phyloP scores from a whole-genome alignment of 345 rosid genomes.

The Carallia brachiata region DNA sequence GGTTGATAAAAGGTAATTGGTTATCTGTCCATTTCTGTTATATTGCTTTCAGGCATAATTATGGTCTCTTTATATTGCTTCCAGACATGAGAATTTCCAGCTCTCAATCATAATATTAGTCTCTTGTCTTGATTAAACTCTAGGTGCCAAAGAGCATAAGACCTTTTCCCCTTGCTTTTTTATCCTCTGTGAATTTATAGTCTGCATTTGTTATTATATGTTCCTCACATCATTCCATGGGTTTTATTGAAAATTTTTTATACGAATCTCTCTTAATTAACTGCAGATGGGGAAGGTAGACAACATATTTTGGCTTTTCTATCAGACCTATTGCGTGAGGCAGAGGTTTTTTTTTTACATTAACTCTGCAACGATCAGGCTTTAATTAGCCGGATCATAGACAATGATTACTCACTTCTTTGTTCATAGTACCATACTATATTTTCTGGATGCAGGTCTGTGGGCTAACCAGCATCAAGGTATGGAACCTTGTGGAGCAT shows the following conservation, averaged over 20 bases:
- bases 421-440: not conserved
- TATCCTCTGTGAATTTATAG: not conserved
- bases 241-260: not conserved
- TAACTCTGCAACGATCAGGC: not conserved
- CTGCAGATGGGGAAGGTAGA: conserved; percentile 74
- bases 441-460: conserved; percentile 46
- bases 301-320: conserved; percentile 66
- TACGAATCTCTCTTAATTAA: conserved; percentile 8
- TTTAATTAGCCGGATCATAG: not conserved
- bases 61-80: no score
- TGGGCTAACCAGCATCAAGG: conserved; percentile 40
- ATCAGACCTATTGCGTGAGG: conserved; percentile 72
- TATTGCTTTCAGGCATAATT: no score
- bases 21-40: no score
- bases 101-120: no score
- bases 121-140: no score
- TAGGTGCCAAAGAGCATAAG: no score
- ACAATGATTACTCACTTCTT: not conserved
- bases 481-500: conserved; percentile 61
- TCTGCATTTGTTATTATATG: not conserved
- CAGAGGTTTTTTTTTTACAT: conserved; percentile 51
- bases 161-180: no score
- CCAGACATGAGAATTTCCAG: no score
- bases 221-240: not conserved
- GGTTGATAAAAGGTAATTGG: no score